Conservation (phyloP, 163 green algal species). For the Scenedesmus sp. region DNA sequence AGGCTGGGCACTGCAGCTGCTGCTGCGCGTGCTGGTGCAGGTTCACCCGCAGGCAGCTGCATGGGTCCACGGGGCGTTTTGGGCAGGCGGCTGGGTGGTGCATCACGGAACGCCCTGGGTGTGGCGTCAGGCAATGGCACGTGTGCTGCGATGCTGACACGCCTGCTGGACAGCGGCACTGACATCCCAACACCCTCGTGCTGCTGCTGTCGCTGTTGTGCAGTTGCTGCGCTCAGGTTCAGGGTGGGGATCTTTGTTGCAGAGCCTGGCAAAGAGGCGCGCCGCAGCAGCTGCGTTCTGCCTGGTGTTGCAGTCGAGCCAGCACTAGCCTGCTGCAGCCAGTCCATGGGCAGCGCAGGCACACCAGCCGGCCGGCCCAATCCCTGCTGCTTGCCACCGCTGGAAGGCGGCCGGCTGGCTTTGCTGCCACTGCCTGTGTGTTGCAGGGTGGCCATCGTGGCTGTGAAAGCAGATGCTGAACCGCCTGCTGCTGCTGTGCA, state of each 20-base stretch:
- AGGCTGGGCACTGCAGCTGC: slow-evolving; percentile 3
- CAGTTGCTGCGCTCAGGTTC: neutral
- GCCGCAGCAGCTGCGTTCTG: slow-evolving; percentile 6
- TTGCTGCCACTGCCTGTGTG: slow-evolving; percentile 14
- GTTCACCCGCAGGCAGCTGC: slow-evolving; percentile 6
- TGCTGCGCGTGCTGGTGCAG: slow-evolving; percentile 1
- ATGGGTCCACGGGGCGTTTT: slow-evolving; percentile 37
- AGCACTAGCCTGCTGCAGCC: neutral
- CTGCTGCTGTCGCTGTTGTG: neutral
- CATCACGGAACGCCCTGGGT: slow-evolving; percentile 10
- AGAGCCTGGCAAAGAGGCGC: neutral
- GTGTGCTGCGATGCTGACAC: slow-evolving; percentile 17
- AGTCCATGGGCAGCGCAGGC: slow-evolving; percentile 25
- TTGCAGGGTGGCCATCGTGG: slow-evolving; percentile 46
- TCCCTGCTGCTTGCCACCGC: slow-evolving; percentile 25
- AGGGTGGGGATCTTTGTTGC: slow-evolving; percentile 32
- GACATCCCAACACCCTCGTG: neutral
- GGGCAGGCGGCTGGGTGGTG: slow-evolving; percentile 41
- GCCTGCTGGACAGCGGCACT: slow-evolving; percentile 29
- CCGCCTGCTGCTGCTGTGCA: neutral
- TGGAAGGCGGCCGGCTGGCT: neutral
- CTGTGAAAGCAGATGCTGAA: slow-evolving; percentile 40
- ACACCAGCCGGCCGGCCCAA: slow-evolving; percentile 3
- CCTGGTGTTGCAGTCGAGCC: neutral
- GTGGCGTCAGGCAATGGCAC: slow-evolving; percentile 50